A percentile compares a stretch with the other conserved stretches of the same genome.
These are phyloP conservation scores for Erodium chrysanthum DNA, from an alignment of 441 rosid genomes.

Conservation along the genomic window DNA sequence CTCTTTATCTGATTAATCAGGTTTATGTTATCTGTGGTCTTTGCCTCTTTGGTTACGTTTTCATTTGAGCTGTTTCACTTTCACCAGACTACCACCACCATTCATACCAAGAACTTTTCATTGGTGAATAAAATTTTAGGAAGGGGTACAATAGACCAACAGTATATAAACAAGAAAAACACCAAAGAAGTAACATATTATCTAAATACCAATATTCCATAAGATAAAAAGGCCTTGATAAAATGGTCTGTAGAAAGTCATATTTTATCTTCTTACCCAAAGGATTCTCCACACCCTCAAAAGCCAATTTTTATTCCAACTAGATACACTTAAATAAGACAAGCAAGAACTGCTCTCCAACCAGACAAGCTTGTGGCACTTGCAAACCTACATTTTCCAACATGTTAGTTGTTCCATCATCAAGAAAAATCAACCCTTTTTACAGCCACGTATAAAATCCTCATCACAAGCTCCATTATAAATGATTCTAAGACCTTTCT, in stretches of 20 bases:
- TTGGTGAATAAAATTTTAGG: not conserved
- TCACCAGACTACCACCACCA: not conserved
- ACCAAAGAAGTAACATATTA: not conserved
- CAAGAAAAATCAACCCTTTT: not conserved
- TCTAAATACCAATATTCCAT: not conserved
- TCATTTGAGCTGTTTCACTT: not conserved
- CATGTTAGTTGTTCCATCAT: not conserved
- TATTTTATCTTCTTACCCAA: too few species aligned
- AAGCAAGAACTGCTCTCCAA: not conserved
- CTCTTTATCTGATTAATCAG: constrained; percentile 7
- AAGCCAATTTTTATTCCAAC: not conserved
- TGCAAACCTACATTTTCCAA: not conserved
- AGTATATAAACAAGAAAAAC: not conserved
- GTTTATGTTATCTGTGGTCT: constrained; percentile 2
- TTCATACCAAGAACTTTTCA: not conserved
- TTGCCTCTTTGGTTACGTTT: not conserved
- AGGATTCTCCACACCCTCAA: too few species aligned
- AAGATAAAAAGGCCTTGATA: not conserved
- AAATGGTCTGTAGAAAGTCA: too few species aligned
- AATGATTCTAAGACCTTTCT: not conserved
- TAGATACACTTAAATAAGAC: not conserved
- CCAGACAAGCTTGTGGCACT: not conserved
- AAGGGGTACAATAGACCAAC: not conserved
- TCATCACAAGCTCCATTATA: not conserved
- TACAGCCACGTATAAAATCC: not conserved